These are phyloP conservation scores for Triticum turgidum DNA, from an alignment of 176 grass and related monocot genomes.

Conservation along the genomic window DNA sequence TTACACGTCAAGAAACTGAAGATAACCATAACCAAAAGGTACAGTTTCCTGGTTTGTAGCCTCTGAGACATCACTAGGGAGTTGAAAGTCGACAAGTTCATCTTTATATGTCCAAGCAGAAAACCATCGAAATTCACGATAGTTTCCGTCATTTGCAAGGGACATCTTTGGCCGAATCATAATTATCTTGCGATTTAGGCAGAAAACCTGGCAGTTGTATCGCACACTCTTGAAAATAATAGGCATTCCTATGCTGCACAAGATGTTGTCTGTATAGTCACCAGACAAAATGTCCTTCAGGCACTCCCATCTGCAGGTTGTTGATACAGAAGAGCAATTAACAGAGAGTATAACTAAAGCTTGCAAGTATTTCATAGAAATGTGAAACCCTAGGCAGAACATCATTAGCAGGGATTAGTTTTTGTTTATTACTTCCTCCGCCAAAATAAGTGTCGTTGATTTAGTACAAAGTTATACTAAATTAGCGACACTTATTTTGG, in stretches of 20 bases:
- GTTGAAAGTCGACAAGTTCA: constrained; percentile 66
- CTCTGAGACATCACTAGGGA: constrained; percentile 73
- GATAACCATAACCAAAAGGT: constrained; percentile 89
- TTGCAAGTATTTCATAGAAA: background rate
- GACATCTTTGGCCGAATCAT: constrained; percentile 95
- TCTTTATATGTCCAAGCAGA: constrained; percentile 89
- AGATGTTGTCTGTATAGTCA: constrained; percentile 69
- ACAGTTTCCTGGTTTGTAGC: constrained; percentile 58
- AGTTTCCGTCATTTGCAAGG: constrained; percentile 96
- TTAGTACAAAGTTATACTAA: too few species aligned
- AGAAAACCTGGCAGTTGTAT: constrained; percentile 97
- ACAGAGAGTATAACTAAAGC: background rate
- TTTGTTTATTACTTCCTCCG: background rate
- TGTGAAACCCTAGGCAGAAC: background rate
- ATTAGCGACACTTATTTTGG: too few species aligned
- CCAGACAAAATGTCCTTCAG: constrained; percentile 75
- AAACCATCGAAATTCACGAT: constrained; percentile 96
- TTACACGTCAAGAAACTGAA: constrained; percentile 89
- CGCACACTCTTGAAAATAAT: constrained; percentile 81
- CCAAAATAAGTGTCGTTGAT: too few species aligned
- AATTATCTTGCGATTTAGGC: constrained; percentile 80
- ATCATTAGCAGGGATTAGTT: background rate
- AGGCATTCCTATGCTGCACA: constrained; percentile 98
- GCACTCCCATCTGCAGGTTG: constrained; percentile 84
- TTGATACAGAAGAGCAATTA: background rate